Evolutionary conservation across 768 basidiomycete species (phyloP), one percentile per base, ranked within the genome.

Genomic region (Mycena floridula): DNA sequence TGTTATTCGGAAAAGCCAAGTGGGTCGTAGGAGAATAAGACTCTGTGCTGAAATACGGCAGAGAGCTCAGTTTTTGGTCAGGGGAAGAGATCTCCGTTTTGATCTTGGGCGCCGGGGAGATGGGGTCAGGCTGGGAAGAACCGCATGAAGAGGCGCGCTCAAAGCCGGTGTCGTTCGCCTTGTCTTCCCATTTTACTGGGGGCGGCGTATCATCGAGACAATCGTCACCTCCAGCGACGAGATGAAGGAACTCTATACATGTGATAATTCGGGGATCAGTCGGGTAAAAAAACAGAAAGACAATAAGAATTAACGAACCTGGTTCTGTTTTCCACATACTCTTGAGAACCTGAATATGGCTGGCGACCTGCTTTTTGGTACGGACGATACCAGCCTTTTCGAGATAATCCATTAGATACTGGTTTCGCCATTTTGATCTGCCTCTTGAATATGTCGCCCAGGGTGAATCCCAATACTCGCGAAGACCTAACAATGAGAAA

Each of bases 281-380:
- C 41, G 47, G 53, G 53, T 48, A 30, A 59, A 43, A 42, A 22
- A 42, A 48, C 48, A 42, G 8, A 37, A 36, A 26, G 28, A 42
- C 43, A 50, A 40, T 25, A 20, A 36, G 44, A 40, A 37, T 3
- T 20, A 27, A 54, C 68, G 25, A 46, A 85, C 87, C 82, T 69
- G 81, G 73, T 47, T 85, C 79, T 20, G 85, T 87, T 60, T 88
- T 88, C 86, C 85, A 89, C 87, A 89, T 89, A 58, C 89, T 89
- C 41, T 86, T 70, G 44, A 88, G 61, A 45, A 89, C 87, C 57
- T 90, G 88, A 42, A 90, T 85, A 55, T 90, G 88, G 61, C 83
- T 86, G n/a, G 88, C 88, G 51, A 90, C 88, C 61, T 90, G 88
- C 62, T 90, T 89, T 72, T 89, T 89, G 37, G 85, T 74, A 32